These are phyloP conservation scores for Narthecium ossifragum DNA, from an alignment of 106 monocot species.

Conservation along the genomic window DNA sequence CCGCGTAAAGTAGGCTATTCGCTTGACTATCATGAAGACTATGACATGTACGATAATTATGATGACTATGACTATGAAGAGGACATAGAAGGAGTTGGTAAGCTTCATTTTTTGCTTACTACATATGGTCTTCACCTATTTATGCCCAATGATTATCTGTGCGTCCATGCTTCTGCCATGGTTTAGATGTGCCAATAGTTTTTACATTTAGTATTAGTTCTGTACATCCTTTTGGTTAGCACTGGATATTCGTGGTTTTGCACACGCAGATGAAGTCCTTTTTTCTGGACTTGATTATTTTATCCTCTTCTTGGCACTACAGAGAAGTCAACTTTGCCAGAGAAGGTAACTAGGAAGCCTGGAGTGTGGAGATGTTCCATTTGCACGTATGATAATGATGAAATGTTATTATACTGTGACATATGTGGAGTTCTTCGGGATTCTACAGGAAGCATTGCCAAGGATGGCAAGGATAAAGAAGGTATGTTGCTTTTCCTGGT, in stretches of 20 bases:
- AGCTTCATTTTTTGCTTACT: background rate
- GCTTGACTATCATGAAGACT: conserved; percentile 42
- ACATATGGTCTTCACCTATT: background rate
- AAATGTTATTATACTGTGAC: conserved; percentile 54
- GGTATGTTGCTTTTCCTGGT: conserved; percentile 19
- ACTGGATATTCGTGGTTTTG: too few relatives aligned
- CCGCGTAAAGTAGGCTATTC: conserved; percentile 60
- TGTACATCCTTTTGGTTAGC: too few relatives aligned
- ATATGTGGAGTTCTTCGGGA: conserved; percentile 67
- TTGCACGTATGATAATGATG: conserved; percentile 76
- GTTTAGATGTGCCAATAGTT: too few relatives aligned
- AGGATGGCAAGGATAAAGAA: conserved; percentile 19
- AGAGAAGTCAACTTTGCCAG: conserved; percentile 21
- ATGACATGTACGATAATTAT: conserved; percentile 47
- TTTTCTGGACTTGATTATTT: background rate
- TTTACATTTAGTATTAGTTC: background rate
- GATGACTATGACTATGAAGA: conserved; percentile 37
- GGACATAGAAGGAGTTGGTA: conserved; percentile 11
- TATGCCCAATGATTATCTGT: background rate
- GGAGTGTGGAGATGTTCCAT: conserved; percentile 65
- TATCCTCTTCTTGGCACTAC: conserved; percentile 11
- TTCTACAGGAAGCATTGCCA: conserved; percentile 12
- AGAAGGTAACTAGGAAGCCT: conserved; percentile 20
- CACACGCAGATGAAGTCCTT: too few relatives aligned
- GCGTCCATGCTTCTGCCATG: too few relatives aligned